phyloP scores from a whole-genome alignment of 306 rosid species.

The Castanopsis chinensis region DNA sequence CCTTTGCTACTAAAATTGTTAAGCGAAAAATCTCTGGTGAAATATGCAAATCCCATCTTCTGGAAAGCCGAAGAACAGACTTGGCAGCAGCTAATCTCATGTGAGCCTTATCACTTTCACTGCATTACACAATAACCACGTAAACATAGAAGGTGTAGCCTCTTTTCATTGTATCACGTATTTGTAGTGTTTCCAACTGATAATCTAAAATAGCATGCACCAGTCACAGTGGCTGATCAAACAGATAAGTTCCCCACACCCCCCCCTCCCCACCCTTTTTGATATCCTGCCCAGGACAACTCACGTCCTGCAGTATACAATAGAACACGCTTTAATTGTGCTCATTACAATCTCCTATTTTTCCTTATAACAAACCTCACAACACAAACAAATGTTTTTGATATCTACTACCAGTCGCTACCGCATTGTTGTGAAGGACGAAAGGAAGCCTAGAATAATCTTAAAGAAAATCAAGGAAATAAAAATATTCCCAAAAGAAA shows the following conservation, averaged over 20 bases:
- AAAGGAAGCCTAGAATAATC: too few relatives aligned
- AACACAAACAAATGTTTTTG: too few relatives aligned
- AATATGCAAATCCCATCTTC: constrained; percentile 83
- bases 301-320: too few relatives aligned
- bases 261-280: too few relatives aligned
- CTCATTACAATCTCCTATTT: too few relatives aligned
- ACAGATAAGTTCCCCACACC: neutral
- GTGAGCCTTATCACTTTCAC: constrained; percentile 54
- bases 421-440: too few relatives aligned
- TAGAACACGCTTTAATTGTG: too few relatives aligned
- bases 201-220: neutral
- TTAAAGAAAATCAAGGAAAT: too few relatives aligned
- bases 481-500: too few relatives aligned
- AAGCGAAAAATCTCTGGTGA: constrained; percentile 58
- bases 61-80: constrained; percentile 74
- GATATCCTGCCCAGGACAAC: too few relatives aligned
- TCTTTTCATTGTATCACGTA: neutral
- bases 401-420: too few relatives aligned
- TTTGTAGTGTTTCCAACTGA: neutral
- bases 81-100: constrained; percentile 83
- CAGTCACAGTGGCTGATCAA: neutral
- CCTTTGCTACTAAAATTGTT: constrained; percentile 67
- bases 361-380: too few relatives aligned
- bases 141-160: neutral
- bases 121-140: constrained; percentile 30